Base-by-base conservation (phyloP, 768 basidiomycete genomes). In the Rhodotorula paludigena region DNA sequence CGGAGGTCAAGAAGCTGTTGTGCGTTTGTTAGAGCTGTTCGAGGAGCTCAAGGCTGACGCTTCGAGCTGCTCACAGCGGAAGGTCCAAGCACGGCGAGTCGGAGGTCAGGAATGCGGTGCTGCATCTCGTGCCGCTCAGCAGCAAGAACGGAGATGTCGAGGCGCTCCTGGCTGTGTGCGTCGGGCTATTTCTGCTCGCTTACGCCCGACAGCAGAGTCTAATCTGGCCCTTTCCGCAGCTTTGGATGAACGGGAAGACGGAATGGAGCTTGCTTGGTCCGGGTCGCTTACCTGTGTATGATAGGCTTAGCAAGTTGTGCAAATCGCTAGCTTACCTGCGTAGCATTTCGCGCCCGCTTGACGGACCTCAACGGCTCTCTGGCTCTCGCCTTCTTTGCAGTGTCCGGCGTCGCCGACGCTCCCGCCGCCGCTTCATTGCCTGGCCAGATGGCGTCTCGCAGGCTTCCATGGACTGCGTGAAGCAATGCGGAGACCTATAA, bases 91-190 rank as follows among this genome's bases (percentile, higher is more conserved):
- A 44, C 6, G 36, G 25, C 54, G 54, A 49, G 33, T 35, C 4
- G 32, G 2, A 32, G 20, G 32, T 33, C 16, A 35, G 30, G 23
- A 35, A 28, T 2, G 39, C 36, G 16, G 57, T 66, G 7, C 53
- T 66, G 1, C 64, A 66, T 20, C 38, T 66, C 9, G 49, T 54
- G n/a, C 58, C 64, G 28, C 58, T 66, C 2, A 16, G 33, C 36
- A 52, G 49, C 33, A 36, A 16, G 15, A 38, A 48, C 2, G 64
- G 58, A 5, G 3, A 35, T 2, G 44, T 45, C 38, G 57, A 59
- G 47, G 45, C 44, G 35, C 48, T 66, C 32, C 58, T 59, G 2
- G 64, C 64, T 4, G 53, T 66, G 57, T 66, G 41, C 28, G 62
- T 42, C 15, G 3, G n/a, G n/a, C n/a, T n/a, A n/a, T n/a, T n/a